Evolutionary conservation across 2,329 filamentous ascomycete species (phyloP), one percentile per base, ranked within the genome.

Genomic region (Microcyclospora tardicrescens): DNA sequence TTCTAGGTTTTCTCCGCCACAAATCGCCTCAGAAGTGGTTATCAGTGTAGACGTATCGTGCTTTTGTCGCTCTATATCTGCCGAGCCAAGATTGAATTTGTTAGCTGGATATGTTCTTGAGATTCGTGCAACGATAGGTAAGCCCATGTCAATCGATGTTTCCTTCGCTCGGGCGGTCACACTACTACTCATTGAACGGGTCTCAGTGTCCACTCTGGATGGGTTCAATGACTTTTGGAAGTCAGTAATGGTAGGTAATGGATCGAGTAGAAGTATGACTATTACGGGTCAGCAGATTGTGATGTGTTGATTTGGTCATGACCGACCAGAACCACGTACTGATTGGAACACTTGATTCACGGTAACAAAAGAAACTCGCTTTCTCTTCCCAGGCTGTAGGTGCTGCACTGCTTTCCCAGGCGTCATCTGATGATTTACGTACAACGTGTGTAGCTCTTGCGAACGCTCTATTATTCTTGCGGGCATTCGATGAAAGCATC

Each of bases 241-340:
- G 30, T 43, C 41, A 9, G 28, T 34, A 29, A 46, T 44, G 11
- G 28, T 15, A 2, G 44, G 44, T n/a, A 46, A 16, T 10, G 44
- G 44, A 37, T 46, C 44, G 5, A 46, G 33, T n/a, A 43, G 29
- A 11, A 45, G 38, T 10, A 46, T 34, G 14, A 40, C 37, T 39
- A 38, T 41, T 24, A 8, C 19, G 8, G 19, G 19, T 24, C 19
- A 24, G 19, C 19, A 24, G 19, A 24, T 24, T 24, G 8, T 4
- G 5, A 4, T 24, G 19, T 5, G 19, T 5, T 24, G 5, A 24
- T 24, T 8, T 5, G 19, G 19, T 24, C 5, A 24, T 8, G 8
- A 8, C 8, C 19, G 29, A 27, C 16, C 11, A 15, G 13, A 12
- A 28, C 11, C 13, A 30, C 40, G 34, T 35, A 36, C 37, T 15